Conservation (phyloP, 129 eudicot genomes). For the Flaveria bidentis region DNA sequence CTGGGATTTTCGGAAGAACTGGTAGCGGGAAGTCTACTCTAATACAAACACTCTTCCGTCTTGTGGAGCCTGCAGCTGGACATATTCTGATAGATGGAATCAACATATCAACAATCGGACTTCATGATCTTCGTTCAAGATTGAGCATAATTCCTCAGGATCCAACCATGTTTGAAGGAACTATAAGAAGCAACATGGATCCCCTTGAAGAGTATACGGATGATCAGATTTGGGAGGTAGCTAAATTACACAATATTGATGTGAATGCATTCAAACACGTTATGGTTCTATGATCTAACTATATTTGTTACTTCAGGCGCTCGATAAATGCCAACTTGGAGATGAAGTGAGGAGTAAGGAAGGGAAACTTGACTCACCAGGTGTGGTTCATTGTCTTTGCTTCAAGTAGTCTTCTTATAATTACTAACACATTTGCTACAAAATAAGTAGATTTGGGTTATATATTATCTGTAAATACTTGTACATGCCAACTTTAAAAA, state of each 20-base stretch:
- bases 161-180: conserved; percentile 99
- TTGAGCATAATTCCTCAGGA: conserved; percentile 95
- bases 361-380: conserved; percentile 75
- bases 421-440: too few relatives aligned
- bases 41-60: conserved; percentile 85
- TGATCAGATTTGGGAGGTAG: conserved; percentile 96
- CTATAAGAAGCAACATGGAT: conserved; percentile 80
- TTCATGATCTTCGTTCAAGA: conserved; percentile 82
- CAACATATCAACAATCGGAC: conserved; percentile 67
- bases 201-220: conserved; percentile 93
- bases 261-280: background rate
- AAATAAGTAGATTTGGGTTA: too few relatives aligned
- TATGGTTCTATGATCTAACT: conserved; percentile 4
- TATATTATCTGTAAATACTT: too few relatives aligned
- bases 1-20: conserved; percentile 91
- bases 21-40: conserved; percentile 96
- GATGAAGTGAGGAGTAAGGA: conserved; percentile 84
- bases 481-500: too few relatives aligned
- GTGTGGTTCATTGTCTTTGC: conserved; percentile 35
- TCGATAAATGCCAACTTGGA: conserved; percentile 88
- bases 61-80: conserved; percentile 83
- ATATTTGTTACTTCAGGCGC: conserved; percentile 49
- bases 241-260: background rate
- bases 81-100: conserved; percentile 66
- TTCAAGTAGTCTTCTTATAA: background rate